Evolutionary conservation across 2,329 filamentous ascomycete genomes (phyloP).

Genomic region (Aspergillus sp.): DNA sequence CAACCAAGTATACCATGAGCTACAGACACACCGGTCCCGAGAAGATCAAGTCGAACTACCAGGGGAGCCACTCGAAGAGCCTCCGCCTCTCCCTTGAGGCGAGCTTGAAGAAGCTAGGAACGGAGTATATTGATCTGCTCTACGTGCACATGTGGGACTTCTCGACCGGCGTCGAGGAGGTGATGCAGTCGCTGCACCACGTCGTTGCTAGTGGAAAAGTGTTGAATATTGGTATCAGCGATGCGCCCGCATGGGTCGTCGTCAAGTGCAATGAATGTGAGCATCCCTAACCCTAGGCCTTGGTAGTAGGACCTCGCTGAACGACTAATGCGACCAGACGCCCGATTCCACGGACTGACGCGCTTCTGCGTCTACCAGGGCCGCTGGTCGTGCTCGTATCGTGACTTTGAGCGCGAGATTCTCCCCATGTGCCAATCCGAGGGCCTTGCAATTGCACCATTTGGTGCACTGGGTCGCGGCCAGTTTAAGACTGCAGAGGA

Average conservation of each 20-base stretch:
- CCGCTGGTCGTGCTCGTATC: not conserved
- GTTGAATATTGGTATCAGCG: not conserved
- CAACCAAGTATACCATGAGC: conserved; percentile 65
- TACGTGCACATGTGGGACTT: conserved; percentile 4
- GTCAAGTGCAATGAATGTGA: conserved; percentile 5
- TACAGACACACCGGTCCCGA: conserved; percentile 51
- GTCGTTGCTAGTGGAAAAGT: not conserved
- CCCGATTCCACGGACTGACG: not conserved
- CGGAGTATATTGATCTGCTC: conserved; percentile 1
- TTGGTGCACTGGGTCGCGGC: not conserved
- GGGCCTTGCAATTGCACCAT: not conserved
- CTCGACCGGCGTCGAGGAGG: not conserved
- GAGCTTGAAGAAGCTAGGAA: not conserved
- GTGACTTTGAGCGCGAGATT: conserved; percentile 5
- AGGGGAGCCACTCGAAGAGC: not conserved
- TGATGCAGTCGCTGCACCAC: not conserved
- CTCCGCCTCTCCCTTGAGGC: not conserved
- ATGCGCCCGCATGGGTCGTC: conserved; percentile 5
- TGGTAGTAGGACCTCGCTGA: not conserved
- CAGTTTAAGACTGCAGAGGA: not conserved
- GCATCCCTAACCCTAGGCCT: too few relatives aligned
- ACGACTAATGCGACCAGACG: not conserved
- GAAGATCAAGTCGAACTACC: conserved; percentile 49
- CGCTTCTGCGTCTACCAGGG: conserved; percentile 7
- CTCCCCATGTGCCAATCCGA: conserved; percentile 3